phyloP scores from a whole-genome alignment of 2,329 filamentous ascomycete species.

The Pseudogymnoascus destructans region DNA sequence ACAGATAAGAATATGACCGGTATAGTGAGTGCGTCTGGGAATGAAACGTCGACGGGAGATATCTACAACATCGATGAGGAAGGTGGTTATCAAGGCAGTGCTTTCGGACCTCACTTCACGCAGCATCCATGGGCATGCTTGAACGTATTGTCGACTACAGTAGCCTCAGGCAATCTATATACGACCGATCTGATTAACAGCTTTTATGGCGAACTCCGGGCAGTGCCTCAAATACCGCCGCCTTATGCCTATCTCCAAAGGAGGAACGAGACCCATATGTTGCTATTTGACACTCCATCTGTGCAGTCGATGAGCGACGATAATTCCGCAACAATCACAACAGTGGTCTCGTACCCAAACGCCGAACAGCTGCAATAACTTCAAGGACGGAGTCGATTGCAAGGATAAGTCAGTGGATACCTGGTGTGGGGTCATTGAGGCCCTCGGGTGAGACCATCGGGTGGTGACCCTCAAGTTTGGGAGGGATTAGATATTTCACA shows the following conservation, averaged over 20 bases:
- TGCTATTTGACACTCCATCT: no score
- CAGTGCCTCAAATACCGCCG: neutral
- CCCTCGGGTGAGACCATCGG: neutral
- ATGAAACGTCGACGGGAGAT: neutral
- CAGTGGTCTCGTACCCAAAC: neutral
- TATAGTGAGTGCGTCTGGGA: neutral
- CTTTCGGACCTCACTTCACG: neutral
- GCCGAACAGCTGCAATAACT: neutral
- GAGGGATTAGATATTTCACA: neutral
- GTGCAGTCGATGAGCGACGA: neutral
- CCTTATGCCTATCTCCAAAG: neutral
- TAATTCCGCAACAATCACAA: neutral
- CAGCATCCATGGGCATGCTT: neutral
- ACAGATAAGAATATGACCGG: neutral
- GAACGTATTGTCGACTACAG: neutral
- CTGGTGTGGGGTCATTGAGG: neutral
- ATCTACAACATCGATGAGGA: neutral
- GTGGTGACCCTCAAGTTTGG: neutral
- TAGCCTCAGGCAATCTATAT: neutral
- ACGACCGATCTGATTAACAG: neutral
- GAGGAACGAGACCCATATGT: no score
- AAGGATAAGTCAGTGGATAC: neutral
- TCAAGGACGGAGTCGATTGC: neutral
- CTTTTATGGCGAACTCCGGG: neutral
- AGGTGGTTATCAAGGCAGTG: neutral